Percentiles rank a stretch among this genome's conserved stretches.
These are phyloP conservation scores for Rhododendron henanense DNA, from an alignment of 148 eudicot genomes.

Conservation along the genomic window DNA sequence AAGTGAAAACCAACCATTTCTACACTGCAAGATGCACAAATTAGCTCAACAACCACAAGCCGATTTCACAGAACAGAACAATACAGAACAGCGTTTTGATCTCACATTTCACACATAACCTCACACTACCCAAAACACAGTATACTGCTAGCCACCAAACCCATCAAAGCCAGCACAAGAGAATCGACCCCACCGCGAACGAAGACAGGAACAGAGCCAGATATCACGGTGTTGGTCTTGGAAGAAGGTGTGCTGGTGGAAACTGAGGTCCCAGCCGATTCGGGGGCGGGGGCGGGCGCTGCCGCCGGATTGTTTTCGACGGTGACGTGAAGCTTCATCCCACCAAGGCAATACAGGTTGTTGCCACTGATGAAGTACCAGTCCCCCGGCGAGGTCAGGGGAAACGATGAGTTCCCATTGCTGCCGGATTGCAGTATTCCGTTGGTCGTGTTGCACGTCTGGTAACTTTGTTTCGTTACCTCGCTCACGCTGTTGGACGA, in stretches of 20 bases:
- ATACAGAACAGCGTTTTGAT: background rate
- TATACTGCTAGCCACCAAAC: background rate
- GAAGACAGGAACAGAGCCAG: slow-evolving; percentile 23
- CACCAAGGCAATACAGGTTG: slow-evolving; percentile 62
- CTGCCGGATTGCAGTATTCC: slow-evolving; percentile 31
- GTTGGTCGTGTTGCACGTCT: slow-evolving; percentile 53
- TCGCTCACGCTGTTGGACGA: slow-evolving; percentile 46
- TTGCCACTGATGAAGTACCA: slow-evolving; percentile 64
- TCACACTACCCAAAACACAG: slow-evolving; percentile 8
- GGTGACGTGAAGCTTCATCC: slow-evolving; percentile 68
- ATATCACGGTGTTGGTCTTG: slow-evolving; percentile 29
- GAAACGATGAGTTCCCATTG: slow-evolving; percentile 54
- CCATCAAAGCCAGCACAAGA: background rate
- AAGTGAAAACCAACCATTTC: background rate
- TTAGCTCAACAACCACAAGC: background rate
- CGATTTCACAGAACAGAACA: background rate
- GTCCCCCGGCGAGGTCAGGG: slow-evolving; percentile 59
- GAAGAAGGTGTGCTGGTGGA: slow-evolving; percentile 25
- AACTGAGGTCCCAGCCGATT: background rate
- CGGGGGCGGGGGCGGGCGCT: slow-evolving; percentile 29
- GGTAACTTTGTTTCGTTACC: slow-evolving; percentile 44
- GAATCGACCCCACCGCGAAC: slow-evolving; percentile 1
- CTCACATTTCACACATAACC: background rate
- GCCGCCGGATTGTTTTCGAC: slow-evolving; percentile 32
- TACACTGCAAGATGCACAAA: background rate